These are phyloP conservation scores for Neurospora tetrasperma DNA, from an alignment of 495 filamentous ascomycete genomes.

Conservation along the genomic window DNA sequence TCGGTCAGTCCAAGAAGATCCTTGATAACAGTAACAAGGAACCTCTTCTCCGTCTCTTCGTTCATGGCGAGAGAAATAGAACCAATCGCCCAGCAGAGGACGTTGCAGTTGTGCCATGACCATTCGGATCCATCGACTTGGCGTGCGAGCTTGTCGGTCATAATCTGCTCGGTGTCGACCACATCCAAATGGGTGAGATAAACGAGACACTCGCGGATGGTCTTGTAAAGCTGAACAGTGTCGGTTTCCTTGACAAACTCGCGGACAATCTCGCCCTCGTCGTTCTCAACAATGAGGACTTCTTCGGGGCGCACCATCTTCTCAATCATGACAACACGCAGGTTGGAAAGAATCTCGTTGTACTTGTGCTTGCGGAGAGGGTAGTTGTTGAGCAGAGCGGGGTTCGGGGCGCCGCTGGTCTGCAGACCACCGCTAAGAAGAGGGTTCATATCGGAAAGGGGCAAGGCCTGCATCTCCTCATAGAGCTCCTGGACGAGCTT, in stretches of 20 bases:
- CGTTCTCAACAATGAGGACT: constrained; percentile 98
- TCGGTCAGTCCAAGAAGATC: constrained; percentile 96
- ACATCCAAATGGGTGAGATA: constrained; percentile 98
- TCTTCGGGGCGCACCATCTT: constrained; percentile 98
- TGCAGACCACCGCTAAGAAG: constrained; percentile 63
- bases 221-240: constrained; percentile 98
- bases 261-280: constrained; percentile 96
- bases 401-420: constrained; percentile 71
- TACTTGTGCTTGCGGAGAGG: constrained; percentile 97
- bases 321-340: constrained; percentile 97
- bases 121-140: constrained; percentile 94
- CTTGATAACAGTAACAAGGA: constrained; percentile 97
- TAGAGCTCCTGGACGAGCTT: constrained; percentile 97
- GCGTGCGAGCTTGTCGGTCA: constrained; percentile 93
- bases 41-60: constrained; percentile 96
- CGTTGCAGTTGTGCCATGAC: constrained; percentile 99
- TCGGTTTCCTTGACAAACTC: constrained; percentile 99
- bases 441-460: constrained; percentile 83
- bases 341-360: constrained; percentile 80
- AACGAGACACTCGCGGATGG: constrained; percentile 91
- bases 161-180: constrained; percentile 92
- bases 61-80: constrained; percentile 99
- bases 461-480: constrained; percentile 94
- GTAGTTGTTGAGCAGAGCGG: constrained; percentile 68
- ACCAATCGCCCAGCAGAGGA: constrained; percentile 97